A percentile compares a stretch with the other conserved stretches of the same genome.
These are phyloP conservation scores for Biscogniauxia marginata DNA, from an alignment of 2,329 filamentous ascomycete species.

Conservation along the genomic window DNA sequence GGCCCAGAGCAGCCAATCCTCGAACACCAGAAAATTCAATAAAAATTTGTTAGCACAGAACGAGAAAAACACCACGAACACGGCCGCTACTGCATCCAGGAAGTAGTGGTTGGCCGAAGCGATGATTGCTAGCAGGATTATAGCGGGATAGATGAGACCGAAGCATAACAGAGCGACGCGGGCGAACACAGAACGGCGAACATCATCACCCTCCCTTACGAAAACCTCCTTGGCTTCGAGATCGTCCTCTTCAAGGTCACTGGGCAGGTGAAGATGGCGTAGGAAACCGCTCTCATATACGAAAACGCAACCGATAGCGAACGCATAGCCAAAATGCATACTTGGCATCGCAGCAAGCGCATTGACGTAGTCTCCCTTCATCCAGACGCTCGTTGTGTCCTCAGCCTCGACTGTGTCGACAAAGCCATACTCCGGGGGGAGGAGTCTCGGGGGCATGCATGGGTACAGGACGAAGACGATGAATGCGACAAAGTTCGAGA, in stretches of 20 bases:
- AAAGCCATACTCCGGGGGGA: constrained; percentile 46
- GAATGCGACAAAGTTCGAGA: constrained; percentile 48
- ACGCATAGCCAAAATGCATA: constrained; percentile 57
- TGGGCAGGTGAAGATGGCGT: constrained; percentile 31
- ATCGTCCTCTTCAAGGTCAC: constrained; percentile 8
- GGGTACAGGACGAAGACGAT: constrained; percentile 46
- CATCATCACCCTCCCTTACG: constrained; percentile 18
- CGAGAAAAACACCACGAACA: constrained; percentile 57
- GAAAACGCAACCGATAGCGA: constrained; percentile 53
- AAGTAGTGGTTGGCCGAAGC: constrained; percentile 64
- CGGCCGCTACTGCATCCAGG: constrained; percentile 64
- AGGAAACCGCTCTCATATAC: constrained; percentile 52
- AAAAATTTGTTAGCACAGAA: constrained; percentile 53
- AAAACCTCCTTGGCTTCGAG: constrained; percentile 19
- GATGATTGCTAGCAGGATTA: constrained; percentile 57
- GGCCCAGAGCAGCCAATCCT: constrained; percentile 64
- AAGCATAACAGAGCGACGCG: constrained; percentile 26
- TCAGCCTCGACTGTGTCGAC: constrained; percentile 37
- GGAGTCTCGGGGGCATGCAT: constrained; percentile 48
- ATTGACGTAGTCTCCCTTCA: constrained; percentile 57
- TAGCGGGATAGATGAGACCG: constrained; percentile 51
- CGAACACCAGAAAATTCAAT: constrained; percentile 59
- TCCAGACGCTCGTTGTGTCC: constrained; percentile 52
- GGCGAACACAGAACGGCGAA: constrained; percentile 18
- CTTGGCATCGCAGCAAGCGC: constrained; percentile 58